These are phyloP conservation scores for Xylariaceae sp. DNA, from an alignment of 2,329 filamentous ascomycete species.

Conservation along the genomic window DNA sequence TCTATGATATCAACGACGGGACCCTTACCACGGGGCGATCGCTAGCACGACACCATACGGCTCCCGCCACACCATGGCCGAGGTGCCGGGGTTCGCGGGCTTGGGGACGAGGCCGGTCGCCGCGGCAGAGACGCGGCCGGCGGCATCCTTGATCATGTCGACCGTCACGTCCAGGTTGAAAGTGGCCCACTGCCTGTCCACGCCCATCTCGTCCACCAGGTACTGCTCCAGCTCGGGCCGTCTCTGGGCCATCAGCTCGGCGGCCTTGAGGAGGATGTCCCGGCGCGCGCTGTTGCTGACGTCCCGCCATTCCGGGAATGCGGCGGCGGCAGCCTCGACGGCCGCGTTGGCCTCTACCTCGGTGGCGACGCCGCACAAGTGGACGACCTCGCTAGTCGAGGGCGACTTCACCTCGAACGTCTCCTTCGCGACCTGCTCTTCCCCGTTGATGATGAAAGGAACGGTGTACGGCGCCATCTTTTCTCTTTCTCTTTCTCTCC, in stretches of 20 bases:
- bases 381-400: constrained; percentile 44
- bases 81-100: constrained; percentile 40
- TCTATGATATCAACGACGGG: no score
- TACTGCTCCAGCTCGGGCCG: constrained; percentile 55
- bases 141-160: constrained; percentile 39
- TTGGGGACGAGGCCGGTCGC: constrained; percentile 33
- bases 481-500: background rate
- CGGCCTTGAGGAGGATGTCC: constrained; percentile 64
- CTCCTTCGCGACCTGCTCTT: constrained; percentile 40
- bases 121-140: constrained; percentile 35
- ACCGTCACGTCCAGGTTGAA: constrained; percentile 36
- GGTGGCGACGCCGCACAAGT: constrained; percentile 49
- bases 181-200: constrained; percentile 33
- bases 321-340: constrained; percentile 15
- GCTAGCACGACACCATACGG: constrained; percentile 74
- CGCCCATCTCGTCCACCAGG: constrained; percentile 48
- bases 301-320: constrained; percentile 12
- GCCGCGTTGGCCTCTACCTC: constrained; percentile 30
- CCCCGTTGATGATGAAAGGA: constrained; percentile 40
- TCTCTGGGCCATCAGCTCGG: constrained; percentile 51
- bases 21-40: constrained; percentile 70
- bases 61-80: constrained; percentile 64
- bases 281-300: constrained; percentile 53
- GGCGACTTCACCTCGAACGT: constrained; percentile 56
- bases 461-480: constrained; percentile 29